Evolutionary conservation across 2,329 filamentous ascomycete species (phyloP).

Genomic region (Alternaria ventricosa): DNA sequence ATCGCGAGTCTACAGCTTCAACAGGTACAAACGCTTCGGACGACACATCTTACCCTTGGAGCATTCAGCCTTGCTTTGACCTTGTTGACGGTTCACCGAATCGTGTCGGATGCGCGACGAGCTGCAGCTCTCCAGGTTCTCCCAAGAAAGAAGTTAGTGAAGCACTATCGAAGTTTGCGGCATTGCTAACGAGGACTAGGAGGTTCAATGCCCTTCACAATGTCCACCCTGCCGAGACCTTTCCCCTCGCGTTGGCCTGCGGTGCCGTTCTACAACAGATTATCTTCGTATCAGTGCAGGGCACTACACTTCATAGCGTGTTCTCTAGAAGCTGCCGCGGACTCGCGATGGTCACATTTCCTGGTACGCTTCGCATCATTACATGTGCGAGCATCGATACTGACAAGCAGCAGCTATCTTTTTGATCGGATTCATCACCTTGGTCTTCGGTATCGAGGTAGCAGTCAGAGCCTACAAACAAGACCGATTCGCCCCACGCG

Average conservation of each 20-base stretch:
- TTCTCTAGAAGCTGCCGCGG: slow-evolving; percentile 46
- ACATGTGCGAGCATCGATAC: neutral
- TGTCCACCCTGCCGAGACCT: slow-evolving; percentile 50
- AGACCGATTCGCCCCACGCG: slow-evolving; percentile 64
- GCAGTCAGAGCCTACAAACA: slow-evolving; percentile 62
- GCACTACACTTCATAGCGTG: slow-evolving; percentile 46
- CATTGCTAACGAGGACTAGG: slow-evolving; percentile 31
- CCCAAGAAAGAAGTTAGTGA: slow-evolving; percentile 42
- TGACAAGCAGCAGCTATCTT: slow-evolving; percentile 63
- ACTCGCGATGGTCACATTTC: slow-evolving; percentile 47
- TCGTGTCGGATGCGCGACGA: slow-evolving; percentile 48
- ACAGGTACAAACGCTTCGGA: slow-evolving; percentile 48
- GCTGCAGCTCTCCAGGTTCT: slow-evolving; percentile 41
- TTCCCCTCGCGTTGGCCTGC: slow-evolving; percentile 49
- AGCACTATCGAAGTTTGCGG: neutral
- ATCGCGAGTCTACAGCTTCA: slow-evolving; percentile 46
- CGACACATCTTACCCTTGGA: slow-evolving; percentile 49
- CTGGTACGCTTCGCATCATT: slow-evolving; percentile 38
- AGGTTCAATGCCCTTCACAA: slow-evolving; percentile 45
- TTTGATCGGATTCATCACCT: slow-evolving; percentile 68
- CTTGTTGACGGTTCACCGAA: slow-evolving; percentile 45
- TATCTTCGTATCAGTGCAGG: slow-evolving; percentile 49
- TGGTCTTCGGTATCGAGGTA: slow-evolving; percentile 70
- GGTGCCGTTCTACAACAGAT: slow-evolving; percentile 47
- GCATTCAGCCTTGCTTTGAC: slow-evolving; percentile 47